Percentiles rank a stretch among this genome's conserved stretches.
Evolutionary conservation across 2,329 filamentous ascomycete genomes (phyloP).

Genomic region (Fusarium albidum): DNA sequence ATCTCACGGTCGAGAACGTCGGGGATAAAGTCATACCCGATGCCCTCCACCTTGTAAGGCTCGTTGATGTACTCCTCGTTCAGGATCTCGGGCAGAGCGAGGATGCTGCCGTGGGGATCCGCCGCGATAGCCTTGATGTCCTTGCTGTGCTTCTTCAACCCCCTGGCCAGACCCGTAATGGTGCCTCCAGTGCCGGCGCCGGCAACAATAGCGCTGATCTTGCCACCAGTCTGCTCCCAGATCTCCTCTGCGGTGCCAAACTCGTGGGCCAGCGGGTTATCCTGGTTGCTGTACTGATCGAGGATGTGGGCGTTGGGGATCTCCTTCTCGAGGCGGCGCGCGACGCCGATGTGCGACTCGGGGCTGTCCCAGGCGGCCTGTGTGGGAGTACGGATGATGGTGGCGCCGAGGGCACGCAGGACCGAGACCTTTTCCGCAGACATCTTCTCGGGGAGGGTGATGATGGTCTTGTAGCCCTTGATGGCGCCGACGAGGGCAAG

Average conservation of each 20-base stretch:
- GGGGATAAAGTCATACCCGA: slow-evolving; percentile 98
- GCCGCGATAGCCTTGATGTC: slow-evolving; percentile 90
- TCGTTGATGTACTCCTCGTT: slow-evolving; percentile 85
- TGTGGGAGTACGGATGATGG: slow-evolving; percentile 96
- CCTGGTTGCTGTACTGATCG: slow-evolving; percentile 90
- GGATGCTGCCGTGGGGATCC: slow-evolving; percentile 90
- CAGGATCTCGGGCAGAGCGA: slow-evolving; percentile 80
- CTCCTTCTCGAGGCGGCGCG: slow-evolving; percentile 88
- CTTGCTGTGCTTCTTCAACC: slow-evolving; percentile 86
- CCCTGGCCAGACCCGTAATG: slow-evolving; percentile 86
- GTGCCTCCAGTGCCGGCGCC: slow-evolving; percentile 96
- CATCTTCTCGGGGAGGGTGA: slow-evolving; percentile 99
- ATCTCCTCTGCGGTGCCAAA: slow-evolving; percentile 95
- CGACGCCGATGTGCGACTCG: slow-evolving; percentile 97
- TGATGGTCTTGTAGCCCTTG: slow-evolving; percentile 98
- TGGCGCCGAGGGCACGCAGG: slow-evolving; percentile 89
- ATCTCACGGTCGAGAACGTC: slow-evolving; percentile 83
- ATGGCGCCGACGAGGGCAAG: slow-evolving; percentile 93
- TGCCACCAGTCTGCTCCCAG: slow-evolving; percentile 87
- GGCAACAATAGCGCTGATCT: slow-evolving; percentile 83
- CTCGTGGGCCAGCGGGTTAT: slow-evolving; percentile 96
- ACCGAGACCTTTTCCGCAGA: slow-evolving; percentile 97
- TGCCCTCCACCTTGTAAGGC: slow-evolving; percentile 97
- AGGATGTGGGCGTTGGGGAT: slow-evolving; percentile 97
- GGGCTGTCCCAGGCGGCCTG: slow-evolving; percentile 94